Evolutionary conservation across 2,329 filamentous ascomycete genomes (phyloP).

Genomic region (Penicillium concentricum): DNA sequence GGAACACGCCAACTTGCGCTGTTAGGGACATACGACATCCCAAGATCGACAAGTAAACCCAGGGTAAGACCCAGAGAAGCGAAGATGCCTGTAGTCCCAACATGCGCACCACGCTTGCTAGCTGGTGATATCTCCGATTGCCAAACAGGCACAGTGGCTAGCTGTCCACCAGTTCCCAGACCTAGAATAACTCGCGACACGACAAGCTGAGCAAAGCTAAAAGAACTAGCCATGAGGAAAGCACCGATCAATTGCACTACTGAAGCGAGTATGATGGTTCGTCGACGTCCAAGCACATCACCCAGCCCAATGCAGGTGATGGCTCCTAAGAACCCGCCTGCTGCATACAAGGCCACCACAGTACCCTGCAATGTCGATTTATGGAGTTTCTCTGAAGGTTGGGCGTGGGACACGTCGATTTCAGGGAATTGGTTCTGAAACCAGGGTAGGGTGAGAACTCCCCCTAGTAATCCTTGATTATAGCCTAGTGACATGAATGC

Average conservation of each 20-base stretch:
- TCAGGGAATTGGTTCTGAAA: constrained; percentile 15
- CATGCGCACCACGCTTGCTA: constrained; percentile 13
- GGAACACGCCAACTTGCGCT: constrained; percentile 16
- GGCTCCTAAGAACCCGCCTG: constrained; percentile 14
- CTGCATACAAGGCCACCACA: constrained; percentile 15
- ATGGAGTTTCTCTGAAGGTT: constrained; percentile 2
- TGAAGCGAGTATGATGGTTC: constrained; percentile 10
- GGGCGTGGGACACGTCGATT: constrained; percentile 8
- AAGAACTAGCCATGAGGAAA: constrained; percentile 12
- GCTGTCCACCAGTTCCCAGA: constrained; percentile 9
- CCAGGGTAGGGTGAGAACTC: constrained; percentile 14
- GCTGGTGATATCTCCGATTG: constrained; percentile 16
- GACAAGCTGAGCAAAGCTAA: constrained; percentile 10
- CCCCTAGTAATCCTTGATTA: constrained; percentile 16
- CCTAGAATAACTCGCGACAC: constrained; percentile 14
- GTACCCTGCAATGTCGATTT: constrained; percentile 12
- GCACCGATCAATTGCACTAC: constrained; percentile 11
- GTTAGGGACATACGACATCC: constrained; percentile 12
- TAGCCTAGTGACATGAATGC: constrained; percentile 16
- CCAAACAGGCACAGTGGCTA: constrained; percentile 16
- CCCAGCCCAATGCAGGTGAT: constrained; percentile 14
- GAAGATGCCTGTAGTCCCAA: constrained; percentile 10
- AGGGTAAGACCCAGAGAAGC: constrained; percentile 4
- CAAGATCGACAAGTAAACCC: constrained; percentile 14
- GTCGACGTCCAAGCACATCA: constrained; percentile 13